Evolutionary conservation across 2,329 filamentous ascomycete species (phyloP).

Genomic region (Leptographium procerum): DNA sequence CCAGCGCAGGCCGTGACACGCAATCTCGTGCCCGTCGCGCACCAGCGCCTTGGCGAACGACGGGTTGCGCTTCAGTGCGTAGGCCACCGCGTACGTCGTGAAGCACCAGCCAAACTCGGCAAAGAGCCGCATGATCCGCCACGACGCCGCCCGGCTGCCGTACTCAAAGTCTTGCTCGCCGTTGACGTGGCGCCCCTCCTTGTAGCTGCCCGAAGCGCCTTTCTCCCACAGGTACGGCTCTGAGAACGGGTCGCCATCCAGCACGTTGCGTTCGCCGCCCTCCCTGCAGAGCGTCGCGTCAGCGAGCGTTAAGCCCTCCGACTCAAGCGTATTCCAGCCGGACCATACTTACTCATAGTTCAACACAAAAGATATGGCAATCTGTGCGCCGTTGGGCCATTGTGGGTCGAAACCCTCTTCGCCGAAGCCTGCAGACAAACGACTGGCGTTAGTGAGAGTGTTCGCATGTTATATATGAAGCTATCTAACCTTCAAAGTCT

Average conservation of each 20-base stretch:
- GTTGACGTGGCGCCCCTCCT: conserved; percentile 11
- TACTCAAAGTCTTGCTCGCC: conserved; percentile 14
- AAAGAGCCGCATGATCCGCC: conserved; percentile 11
- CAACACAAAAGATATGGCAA: conserved; percentile 25
- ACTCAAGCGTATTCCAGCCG: neutral
- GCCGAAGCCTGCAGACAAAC: conserved; percentile 8
- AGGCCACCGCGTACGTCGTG: conserved; percentile 11
- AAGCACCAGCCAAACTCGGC: conserved; percentile 9
- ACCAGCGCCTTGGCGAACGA: conserved; percentile 10
- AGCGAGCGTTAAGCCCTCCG: neutral
- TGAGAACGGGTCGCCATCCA: conserved; percentile 17
- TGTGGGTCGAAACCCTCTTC: conserved; percentile 15
- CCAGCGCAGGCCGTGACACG: conserved; percentile 11
- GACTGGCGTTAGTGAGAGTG: neutral
- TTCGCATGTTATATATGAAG: neutral
- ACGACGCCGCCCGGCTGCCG: conserved; percentile 11
- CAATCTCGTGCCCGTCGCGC: conserved; percentile 13
- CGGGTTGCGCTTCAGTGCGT: conserved; percentile 11
- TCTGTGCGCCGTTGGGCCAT: conserved; percentile 24
- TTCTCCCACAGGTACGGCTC: conserved; percentile 13
- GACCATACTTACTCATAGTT: conserved; percentile 21
- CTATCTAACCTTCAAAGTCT: conserved; percentile 16
- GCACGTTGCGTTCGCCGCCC: conserved; percentile 16
- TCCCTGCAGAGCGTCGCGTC: conserved; percentile 10
- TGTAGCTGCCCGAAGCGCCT: conserved; percentile 4